Evolutionary conservation across 148 eudicot genomes (phyloP).

Genomic region (Drosera capensis): DNA sequence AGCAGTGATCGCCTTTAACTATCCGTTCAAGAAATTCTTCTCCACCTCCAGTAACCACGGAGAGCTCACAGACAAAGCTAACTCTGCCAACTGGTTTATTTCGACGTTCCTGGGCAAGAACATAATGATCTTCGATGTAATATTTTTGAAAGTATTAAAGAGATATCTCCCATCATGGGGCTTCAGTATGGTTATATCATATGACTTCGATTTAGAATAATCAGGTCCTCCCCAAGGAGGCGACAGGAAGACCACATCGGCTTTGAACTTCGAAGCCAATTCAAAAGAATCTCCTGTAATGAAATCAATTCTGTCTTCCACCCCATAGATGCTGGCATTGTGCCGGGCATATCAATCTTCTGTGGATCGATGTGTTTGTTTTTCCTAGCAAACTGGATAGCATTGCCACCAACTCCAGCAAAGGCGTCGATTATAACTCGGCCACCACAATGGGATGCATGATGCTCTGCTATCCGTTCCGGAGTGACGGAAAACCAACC

Average conservation of each 20-base stretch:
- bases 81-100: constrained; percentile 63
- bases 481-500: constrained; percentile 99
- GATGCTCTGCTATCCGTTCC: constrained; percentile 70
- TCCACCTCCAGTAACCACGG: constrained; percentile 96
- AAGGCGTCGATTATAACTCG: constrained; percentile 58
- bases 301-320: constrained; percentile 57
- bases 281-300: constrained; percentile 52
- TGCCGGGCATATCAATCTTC: constrained; percentile 77
- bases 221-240: constrained; percentile 99
- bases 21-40: constrained; percentile 69
- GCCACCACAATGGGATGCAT: constrained; percentile 58
- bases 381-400: constrained; percentile 76
- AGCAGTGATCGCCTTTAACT: constrained; percentile 82
- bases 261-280: constrained; percentile 51
- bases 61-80: constrained; percentile 46
- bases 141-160: constrained; percentile 37
- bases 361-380: constrained; percentile 60
- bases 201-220: constrained; percentile 40
- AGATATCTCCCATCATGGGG: constrained; percentile 62
- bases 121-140: constrained; percentile 59
- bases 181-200: constrained; percentile 65
- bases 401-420: constrained; percentile 90
- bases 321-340: constrained; percentile 83
- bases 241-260: constrained; percentile 64
- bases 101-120: constrained; percentile 86